Percentiles rank a stretch among this genome's conserved stretches.
These are phyloP conservation scores for Cladophialophora carrionii DNA, from an alignment of 2,329 filamentous ascomycete species.

Conservation along the genomic window DNA sequence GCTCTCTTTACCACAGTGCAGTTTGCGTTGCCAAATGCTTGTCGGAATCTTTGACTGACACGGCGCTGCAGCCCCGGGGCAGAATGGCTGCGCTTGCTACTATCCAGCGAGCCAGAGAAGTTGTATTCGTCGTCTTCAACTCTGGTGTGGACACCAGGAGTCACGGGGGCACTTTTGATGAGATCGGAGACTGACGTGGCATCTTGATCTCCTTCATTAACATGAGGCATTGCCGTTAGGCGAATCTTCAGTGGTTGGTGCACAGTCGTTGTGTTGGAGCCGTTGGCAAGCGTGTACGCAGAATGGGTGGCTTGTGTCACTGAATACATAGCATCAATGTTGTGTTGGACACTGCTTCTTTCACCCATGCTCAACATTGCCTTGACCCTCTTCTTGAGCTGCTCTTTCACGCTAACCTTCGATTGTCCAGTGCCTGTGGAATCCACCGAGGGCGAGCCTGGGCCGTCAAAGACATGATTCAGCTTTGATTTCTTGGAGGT, in stretches of 20 bases:
- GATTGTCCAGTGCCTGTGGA: conserved; percentile 31
- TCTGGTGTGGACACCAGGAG: background rate
- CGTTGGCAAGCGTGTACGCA: conserved; percentile 24
- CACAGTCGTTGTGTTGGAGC: conserved; percentile 26
- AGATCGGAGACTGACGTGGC: background rate
- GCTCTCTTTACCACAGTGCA: conserved; percentile 35
- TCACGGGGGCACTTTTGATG: conserved; percentile 16
- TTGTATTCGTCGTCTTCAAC: conserved; percentile 12
- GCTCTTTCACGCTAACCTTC: conserved; percentile 29
- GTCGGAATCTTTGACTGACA: conserved; percentile 30
- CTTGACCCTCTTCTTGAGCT: conserved; percentile 31
- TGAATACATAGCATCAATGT: conserved; percentile 18
- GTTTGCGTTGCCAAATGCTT: conserved; percentile 28
- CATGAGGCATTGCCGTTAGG: conserved; percentile 24
- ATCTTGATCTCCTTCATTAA: conserved; percentile 1
- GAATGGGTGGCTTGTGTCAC: conserved; percentile 6
- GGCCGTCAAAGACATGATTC: conserved; percentile 33
- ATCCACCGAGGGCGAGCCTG: conserved; percentile 31
- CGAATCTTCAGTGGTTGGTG: conserved; percentile 28
- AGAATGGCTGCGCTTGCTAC: conserved; percentile 24
- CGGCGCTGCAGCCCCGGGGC: conserved; percentile 28
- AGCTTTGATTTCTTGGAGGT: conserved; percentile 26
- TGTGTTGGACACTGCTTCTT: conserved; percentile 21
- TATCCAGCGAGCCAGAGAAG: background rate
- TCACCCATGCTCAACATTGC: conserved; percentile 26